phyloP scores from a whole-genome alignment of 2,329 filamentous ascomycete genomes.

The Paraphaeosphaeria sporulosa region DNA sequence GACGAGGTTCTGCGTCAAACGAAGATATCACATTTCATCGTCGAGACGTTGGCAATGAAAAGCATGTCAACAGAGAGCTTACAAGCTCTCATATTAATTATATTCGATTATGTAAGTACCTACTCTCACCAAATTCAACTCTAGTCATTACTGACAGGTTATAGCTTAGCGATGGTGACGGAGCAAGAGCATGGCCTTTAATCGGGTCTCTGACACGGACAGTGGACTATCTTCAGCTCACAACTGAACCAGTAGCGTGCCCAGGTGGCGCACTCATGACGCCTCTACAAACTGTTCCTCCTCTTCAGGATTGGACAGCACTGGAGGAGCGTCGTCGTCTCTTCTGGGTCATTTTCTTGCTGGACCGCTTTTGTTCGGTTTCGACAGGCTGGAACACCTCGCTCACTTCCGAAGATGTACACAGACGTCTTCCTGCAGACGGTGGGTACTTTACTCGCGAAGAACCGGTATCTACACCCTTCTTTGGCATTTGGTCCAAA shows the following conservation, averaged over 20 bases:
- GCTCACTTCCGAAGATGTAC: constrained; percentile 44
- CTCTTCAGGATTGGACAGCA: constrained; percentile 40
- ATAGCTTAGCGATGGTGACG: constrained; percentile 41
- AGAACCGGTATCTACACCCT: constrained; percentile 43
- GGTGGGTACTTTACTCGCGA: constrained; percentile 45
- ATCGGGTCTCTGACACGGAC: constrained; percentile 46
- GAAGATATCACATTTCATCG: constrained; percentile 37
- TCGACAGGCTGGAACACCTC: constrained; percentile 45
- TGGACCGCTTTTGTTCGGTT: constrained; percentile 44
- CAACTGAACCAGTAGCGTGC: constrained; percentile 35
- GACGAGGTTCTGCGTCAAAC: constrained; percentile 38
- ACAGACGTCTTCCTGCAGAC: constrained; percentile 42
- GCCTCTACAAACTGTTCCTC: constrained; percentile 34
- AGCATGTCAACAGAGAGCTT: constrained; percentile 39
- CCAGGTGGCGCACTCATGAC: constrained; percentile 40
- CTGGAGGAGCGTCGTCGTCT: constrained; percentile 42
- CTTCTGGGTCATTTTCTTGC: constrained; percentile 44
- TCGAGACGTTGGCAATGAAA: constrained; percentile 37
- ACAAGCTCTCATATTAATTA: constrained; percentile 41
- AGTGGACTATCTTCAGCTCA: constrained; percentile 43
- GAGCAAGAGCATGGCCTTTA: constrained; percentile 40
- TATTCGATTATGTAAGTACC: constrained; percentile 40
- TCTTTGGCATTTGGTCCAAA: constrained; percentile 48
- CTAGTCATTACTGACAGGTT: constrained; percentile 1
- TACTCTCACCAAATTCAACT: not conserved